These are phyloP conservation scores for Solanum dulcamara DNA, from an alignment of 257 asterid genomes.

Conservation along the genomic window DNA sequence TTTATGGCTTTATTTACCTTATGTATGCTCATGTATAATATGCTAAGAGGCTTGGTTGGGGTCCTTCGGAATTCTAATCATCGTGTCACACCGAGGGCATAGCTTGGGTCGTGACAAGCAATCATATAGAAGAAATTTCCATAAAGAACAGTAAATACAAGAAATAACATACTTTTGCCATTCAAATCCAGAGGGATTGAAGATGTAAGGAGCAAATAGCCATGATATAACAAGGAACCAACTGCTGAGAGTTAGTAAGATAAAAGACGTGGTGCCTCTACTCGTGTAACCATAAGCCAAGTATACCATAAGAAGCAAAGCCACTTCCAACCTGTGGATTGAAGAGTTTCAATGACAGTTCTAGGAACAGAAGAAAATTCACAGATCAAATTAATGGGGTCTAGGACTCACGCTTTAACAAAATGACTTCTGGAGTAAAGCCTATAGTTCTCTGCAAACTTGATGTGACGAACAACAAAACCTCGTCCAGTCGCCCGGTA, in stretches of 20 bases:
- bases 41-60: too few species aligned
- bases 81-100: too few species aligned
- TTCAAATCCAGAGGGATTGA: constrained; percentile 98
- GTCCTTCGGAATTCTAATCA: too few species aligned
- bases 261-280: constrained; percentile 61
- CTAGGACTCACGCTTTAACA: constrained; percentile 64
- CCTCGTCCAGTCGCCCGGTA: constrained; percentile 99
- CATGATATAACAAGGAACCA: constrained; percentile 97
- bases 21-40: too few species aligned
- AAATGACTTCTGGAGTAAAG: constrained; percentile 97
- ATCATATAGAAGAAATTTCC: constrained; percentile 5
- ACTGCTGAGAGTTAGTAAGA: constrained; percentile 77
- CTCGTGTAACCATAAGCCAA: constrained; percentile 69
- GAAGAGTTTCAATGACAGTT: not conserved
- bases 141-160: not conserved
- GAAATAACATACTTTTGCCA: constrained; percentile 89
- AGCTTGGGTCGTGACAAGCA: too few species aligned
- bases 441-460: constrained; percentile 93
- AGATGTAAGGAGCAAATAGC: constrained; percentile 95
- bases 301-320: constrained; percentile 77
- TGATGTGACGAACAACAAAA: constrained; percentile 90
- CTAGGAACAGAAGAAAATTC: not conserved
- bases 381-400: not conserved
- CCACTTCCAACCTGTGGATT: constrained; percentile 81
- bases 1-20: too few species aligned